A percentile compares a stretch with the other conserved stretches of the same genome.
Evolutionary conservation across 1,139 yeast species (phyloP).

Genomic region (Candida sp.): DNA sequence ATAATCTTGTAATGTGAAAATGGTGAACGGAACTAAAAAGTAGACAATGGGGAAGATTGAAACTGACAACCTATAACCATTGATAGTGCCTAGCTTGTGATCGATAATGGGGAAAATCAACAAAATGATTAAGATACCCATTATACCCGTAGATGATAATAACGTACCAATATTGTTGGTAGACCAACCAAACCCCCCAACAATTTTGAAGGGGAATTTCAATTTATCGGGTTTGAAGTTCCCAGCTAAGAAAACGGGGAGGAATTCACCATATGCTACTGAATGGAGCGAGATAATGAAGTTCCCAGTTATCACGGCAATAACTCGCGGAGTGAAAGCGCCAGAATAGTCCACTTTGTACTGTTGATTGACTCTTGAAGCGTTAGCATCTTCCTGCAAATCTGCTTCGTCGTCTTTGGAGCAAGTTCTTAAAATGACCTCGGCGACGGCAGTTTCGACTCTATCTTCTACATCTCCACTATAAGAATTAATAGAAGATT

Average conservation of each 20-base stretch:
- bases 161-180: conserved; percentile 52
- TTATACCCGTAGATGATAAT: conserved; percentile 53
- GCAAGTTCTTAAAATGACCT: conserved; percentile 15
- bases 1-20: conserved; percentile 39
- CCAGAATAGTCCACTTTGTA: conserved; percentile 7
- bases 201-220: conserved; percentile 31
- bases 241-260: conserved; percentile 58
- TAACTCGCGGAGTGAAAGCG: conserved; percentile 20
- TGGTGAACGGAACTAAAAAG: conserved; percentile 45
- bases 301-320: conserved; percentile 12
- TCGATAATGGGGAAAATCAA: conserved; percentile 55
- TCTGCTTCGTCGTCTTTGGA: conserved; percentile 14
- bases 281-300: conserved; percentile 30
- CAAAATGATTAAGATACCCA: conserved; percentile 51
- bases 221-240: conserved; percentile 29
- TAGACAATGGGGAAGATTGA: conserved; percentile 47
- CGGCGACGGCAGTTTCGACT: conserved; percentile 16
- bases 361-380: not conserved
- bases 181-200: conserved; percentile 30
- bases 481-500: conserved; percentile 6
- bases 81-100: conserved; percentile 41
- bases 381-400: conserved; percentile 1
- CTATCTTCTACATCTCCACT: not conserved
- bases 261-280: conserved; percentile 51
- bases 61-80: conserved; percentile 41